phyloP scores from a whole-genome alignment of 176 grass and related monocot genomes.

The Elaeis guineensis region DNA sequence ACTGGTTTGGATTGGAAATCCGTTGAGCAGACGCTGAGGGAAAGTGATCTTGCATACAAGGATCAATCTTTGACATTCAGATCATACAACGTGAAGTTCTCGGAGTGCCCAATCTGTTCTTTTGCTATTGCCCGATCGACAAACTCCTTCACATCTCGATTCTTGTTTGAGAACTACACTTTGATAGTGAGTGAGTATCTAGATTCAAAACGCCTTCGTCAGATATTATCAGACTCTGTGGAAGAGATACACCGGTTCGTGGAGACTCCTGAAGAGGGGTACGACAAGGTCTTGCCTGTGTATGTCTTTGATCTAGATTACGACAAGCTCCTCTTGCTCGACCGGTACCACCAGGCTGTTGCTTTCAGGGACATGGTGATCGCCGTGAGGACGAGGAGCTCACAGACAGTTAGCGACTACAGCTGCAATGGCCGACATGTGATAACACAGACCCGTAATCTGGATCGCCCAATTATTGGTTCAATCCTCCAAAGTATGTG shows the following conservation, averaged over 20 bases:
- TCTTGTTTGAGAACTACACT: conserved; percentile 94
- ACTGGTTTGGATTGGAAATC: conserved; percentile 56
- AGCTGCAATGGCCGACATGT: conserved; percentile 87
- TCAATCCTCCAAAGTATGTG: conserved; percentile 93
- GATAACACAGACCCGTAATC: conserved; percentile 66
- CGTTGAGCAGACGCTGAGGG: conserved; percentile 57
- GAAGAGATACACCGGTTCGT: conserved; percentile 55
- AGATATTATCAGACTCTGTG: conserved; percentile 66
- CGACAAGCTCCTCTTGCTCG: conserved; percentile 67
- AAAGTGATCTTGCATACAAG: conserved; percentile 45
- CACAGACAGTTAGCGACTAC: conserved; percentile 82
- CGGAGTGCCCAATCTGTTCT: conserved; percentile 68
- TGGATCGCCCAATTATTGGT: conserved; percentile 67
- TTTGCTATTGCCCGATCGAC: conserved; percentile 59
- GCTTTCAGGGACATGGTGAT: conserved; percentile 89
- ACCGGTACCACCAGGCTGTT: conserved; percentile 73
- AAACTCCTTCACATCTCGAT: conserved; percentile 69
- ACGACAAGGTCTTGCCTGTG: conserved; percentile 61
- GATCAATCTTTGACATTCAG: conserved; percentile 57
- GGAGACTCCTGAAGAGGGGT: conserved; percentile 40
- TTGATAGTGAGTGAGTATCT: conserved; percentile 84
- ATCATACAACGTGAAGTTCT: conserved; percentile 39
- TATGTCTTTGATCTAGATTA: conserved; percentile 93
- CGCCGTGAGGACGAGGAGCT: conserved; percentile 82
- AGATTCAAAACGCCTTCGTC: conserved; percentile 81